Percentiles rank a stretch among this genome's conserved stretches.
These are phyloP conservation scores for Monsonia emarginata DNA, from an alignment of 441 rosid genomes.

Conservation along the genomic window DNA sequence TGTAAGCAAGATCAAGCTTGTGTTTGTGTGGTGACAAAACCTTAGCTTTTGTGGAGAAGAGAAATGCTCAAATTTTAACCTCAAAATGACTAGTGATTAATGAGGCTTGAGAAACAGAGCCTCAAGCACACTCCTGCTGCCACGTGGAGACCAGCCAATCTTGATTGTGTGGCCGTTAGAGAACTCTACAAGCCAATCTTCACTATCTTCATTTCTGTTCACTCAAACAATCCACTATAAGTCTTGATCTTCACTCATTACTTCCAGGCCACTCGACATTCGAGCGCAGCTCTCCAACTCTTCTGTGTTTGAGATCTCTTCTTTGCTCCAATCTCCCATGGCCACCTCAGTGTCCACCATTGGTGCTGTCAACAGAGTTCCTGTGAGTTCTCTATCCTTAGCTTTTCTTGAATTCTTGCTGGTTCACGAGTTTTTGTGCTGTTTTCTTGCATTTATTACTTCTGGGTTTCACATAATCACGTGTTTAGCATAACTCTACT, in stretches of 20 bases:
- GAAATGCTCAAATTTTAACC: constrained; percentile 18
- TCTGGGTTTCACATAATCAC: neutral
- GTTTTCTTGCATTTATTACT: neutral
- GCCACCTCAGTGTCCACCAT: constrained; percentile 20
- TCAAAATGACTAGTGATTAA: constrained; percentile 9
- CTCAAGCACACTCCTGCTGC: neutral
- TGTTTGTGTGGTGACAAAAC: constrained; percentile 24
- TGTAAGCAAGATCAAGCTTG: neutral
- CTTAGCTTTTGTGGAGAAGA: constrained; percentile 22
- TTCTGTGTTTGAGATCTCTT: neutral
- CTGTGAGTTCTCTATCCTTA: constrained; percentile 28
- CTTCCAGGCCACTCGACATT: neutral
- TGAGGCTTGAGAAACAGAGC: neutral
- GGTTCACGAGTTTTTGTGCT: no score
- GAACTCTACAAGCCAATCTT: neutral
- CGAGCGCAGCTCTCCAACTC: neutral
- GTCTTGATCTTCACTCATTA: neutral
- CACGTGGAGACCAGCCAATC: neutral
- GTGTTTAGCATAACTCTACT: no score
- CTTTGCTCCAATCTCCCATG: neutral
- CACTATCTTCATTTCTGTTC: neutral
- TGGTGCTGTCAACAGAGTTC: constrained; percentile 48
- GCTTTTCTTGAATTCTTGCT: neutral
- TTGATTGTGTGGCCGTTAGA: neutral
- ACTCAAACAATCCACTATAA: neutral